A percentile compares a stretch with the other conserved stretches of the same genome.
phyloP scores from a whole-genome alignment of 2,329 filamentous ascomycete species.

The Verticillium isaacii region DNA sequence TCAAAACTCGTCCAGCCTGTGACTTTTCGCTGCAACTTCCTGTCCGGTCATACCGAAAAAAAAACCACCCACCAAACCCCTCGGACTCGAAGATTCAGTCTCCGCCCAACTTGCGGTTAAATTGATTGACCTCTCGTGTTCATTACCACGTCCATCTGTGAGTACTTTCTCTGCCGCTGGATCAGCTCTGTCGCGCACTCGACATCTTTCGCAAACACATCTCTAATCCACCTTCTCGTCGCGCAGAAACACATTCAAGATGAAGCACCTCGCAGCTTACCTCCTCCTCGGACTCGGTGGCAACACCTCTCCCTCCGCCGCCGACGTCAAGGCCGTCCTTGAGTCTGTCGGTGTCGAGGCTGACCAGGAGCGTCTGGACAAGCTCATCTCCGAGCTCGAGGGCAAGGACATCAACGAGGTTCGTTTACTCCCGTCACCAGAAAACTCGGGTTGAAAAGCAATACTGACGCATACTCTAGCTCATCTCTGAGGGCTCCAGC shows the following conservation, averaged over 20 bases:
- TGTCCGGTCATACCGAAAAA: background rate
- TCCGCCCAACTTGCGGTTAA: constrained; percentile 98
- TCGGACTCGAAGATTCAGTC: constrained; percentile 98
- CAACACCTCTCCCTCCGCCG: constrained; percentile 81
- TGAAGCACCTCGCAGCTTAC: constrained; percentile 99
- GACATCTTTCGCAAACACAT: background rate
- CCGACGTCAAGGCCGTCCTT: constrained; percentile 85
- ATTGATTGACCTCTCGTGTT: constrained; percentile 98
- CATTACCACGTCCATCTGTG: constrained; percentile 31
- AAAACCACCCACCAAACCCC: constrained; percentile 25
- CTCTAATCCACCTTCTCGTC: constrained; percentile 4
- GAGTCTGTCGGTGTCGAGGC: constrained; percentile 92
- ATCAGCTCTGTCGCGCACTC: background rate
- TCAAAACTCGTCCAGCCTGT: constrained; percentile 19
- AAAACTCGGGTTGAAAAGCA: background rate
- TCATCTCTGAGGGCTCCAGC: constrained; percentile 82
- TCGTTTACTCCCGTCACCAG: constrained; percentile 25
- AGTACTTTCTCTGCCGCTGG: constrained; percentile 21
- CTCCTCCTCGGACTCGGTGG: constrained; percentile 93
- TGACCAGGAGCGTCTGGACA: constrained; percentile 78
- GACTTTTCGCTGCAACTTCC: background rate
- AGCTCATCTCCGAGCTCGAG: constrained; percentile 85
- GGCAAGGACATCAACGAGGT: constrained; percentile 94
- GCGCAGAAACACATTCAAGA: constrained; percentile 56
- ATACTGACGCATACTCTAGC: constrained; percentile 42